Evolutionary conservation across 345 rosid species (phyloP).

Genomic region (Mangifera indica): DNA sequence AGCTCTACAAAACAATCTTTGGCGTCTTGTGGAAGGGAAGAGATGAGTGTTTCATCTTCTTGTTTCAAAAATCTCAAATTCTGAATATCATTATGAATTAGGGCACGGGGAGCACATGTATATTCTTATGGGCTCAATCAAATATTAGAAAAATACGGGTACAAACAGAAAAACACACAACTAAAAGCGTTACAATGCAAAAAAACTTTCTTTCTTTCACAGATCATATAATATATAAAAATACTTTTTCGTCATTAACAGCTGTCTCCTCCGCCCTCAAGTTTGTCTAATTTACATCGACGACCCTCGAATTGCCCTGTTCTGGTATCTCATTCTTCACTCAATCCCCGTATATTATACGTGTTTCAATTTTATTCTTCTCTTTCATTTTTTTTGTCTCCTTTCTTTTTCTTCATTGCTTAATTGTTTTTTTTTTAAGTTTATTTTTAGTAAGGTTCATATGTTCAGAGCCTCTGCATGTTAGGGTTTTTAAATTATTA

Average conservation of each 20-base stretch:
- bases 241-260: neutral
- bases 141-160: neutral
- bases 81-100: too few relatives aligned
- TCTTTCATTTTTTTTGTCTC: neutral
- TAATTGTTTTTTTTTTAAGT: neutral
- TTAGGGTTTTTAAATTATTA: neutral
- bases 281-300: slow-evolving; percentile 1
- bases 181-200: neutral
- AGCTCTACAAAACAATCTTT: too few relatives aligned
- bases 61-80: too few relatives aligned
- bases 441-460: neutral
- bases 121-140: neutral
- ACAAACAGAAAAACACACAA: neutral
- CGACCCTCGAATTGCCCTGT: neutral
- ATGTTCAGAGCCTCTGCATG: neutral
- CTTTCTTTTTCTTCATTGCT: neutral
- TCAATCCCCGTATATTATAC: neutral
- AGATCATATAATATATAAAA: neutral
- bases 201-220: neutral
- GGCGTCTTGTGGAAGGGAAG: too few relatives aligned
- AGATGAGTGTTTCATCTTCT: too few relatives aligned
- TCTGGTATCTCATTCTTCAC: slow-evolving; percentile 7
- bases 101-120: too few relatives aligned
- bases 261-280: neutral
- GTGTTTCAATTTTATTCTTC: neutral